Conservation (phyloP, 257 asterid species). For the Solanum medicagineum region DNA sequence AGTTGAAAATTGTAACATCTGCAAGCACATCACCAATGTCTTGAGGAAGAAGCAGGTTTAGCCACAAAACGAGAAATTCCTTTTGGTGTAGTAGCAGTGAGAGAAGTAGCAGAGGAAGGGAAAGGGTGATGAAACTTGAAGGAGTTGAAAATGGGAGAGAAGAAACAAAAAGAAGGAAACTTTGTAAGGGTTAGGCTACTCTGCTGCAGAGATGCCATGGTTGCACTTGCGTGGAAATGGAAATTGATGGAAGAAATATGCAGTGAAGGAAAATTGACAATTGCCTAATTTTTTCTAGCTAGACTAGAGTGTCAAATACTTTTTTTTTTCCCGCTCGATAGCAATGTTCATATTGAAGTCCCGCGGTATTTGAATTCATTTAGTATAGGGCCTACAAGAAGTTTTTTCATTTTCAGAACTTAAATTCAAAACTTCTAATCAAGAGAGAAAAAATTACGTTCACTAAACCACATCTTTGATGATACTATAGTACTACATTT, state of each 20-base stretch:
- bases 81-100: background rate
- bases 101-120: slow-evolving; percentile 11
- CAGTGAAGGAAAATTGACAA: background rate
- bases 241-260: background rate
- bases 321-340: too few relatives aligned
- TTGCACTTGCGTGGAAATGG: background rate
- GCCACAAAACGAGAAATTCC: slow-evolving; percentile 5
- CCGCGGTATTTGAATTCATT: too few relatives aligned
- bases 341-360: too few relatives aligned
- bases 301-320: too few relatives aligned
- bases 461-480: too few relatives aligned
- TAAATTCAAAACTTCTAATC: too few relatives aligned
- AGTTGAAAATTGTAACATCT: slow-evolving; percentile 48
- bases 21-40: slow-evolving; percentile 44
- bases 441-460: fast-evolving
- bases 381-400: too few relatives aligned
- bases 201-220: slow-evolving; percentile 16
- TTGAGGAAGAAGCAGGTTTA: slow-evolving; percentile 32
- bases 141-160: background rate
- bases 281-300: background rate
- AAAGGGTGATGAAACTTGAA: slow-evolving; percentile 10
- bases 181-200: background rate
- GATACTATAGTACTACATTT: background rate
- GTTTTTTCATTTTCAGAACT: too few relatives aligned
- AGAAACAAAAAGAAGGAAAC: background rate